Base-by-base conservation (phyloP, 768 basidiomycete genomes). In the Russula ochroleuca region DNA sequence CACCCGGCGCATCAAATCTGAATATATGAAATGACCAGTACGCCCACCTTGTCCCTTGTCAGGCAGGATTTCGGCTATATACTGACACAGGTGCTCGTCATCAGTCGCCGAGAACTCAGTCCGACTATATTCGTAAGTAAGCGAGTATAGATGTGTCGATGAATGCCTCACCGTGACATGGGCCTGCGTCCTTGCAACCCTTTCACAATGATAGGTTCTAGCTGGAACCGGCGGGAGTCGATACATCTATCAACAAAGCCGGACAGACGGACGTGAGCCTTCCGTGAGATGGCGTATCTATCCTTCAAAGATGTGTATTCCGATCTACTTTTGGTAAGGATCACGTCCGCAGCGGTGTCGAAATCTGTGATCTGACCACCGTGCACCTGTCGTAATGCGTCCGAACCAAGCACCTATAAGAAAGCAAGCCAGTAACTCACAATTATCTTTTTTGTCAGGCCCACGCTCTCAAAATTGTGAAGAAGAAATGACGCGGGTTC, bases 241-340 rank as follows among this genome's bases (percentile, higher is more conserved):
- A 68, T 45, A 38, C 64, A 68, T 23, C 60, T 47, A 50, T 62
- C 67, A 7, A 68, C 54, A 23, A 67, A 68, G 11, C 67, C 67
- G 2, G 67, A 68, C 53, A 68, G 23, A 48, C 49, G 67, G 19
- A 66, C 64, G 21, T 65, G 45, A 15, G 60, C 59, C 50, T 66
- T 66, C 33, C 25, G 57, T 23, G 60, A 67, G n/a, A 55, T 19
- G 4, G 59, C 64, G 7, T 62, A 68, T 53, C 49, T 56, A 25
- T 61, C 64, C 41, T 65, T 66, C 38, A 66, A 54, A 0, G 13
- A 38, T n/a, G 41, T 51, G 53, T 57, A 65, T 52, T 48, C 47
- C 8, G 58, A 48, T 37, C 31, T 51, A 17, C 50, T 58, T 31
- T 7, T 50, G 4, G 57, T 58, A 2, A 68, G 52, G 33, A 68